Conservation (phyloP, 2,329 filamentous ascomycete species). For the Diplodia corticola region DNA sequence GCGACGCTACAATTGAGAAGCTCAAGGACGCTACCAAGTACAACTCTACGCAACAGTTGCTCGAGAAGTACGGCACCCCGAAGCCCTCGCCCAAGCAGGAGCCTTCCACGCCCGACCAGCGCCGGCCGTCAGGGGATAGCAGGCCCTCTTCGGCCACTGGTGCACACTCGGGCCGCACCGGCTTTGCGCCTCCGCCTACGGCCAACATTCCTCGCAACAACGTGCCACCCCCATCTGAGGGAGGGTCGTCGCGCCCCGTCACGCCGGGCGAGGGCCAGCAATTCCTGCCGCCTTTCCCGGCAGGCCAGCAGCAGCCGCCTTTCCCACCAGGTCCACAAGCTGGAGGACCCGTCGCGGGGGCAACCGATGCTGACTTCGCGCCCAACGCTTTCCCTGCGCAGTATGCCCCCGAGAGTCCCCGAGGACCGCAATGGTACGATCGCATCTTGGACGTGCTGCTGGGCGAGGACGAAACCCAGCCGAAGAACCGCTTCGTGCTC, state of each 20-base stretch:
- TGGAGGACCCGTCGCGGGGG: not conserved
- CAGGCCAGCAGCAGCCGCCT: constrained; percentile 25
- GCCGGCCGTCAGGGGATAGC: constrained; percentile 30
- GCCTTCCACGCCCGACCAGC: constrained; percentile 33
- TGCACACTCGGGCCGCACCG: constrained; percentile 44
- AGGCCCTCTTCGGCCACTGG: constrained; percentile 11
- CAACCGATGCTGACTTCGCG: constrained; percentile 64
- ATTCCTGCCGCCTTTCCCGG: constrained; percentile 23
- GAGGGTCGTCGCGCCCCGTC: constrained; percentile 32
- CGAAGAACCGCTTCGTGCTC: constrained; percentile 86
- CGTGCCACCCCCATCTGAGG: constrained; percentile 26
- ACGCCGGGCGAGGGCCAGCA: constrained; percentile 28
- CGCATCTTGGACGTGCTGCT: constrained; percentile 87
- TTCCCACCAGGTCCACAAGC: not conserved
- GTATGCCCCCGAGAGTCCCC: constrained; percentile 34
- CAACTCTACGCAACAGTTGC: constrained; percentile 86
- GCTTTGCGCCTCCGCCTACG: constrained; percentile 61
- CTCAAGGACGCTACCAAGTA: constrained; percentile 95
- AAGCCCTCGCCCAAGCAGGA: constrained; percentile 44
- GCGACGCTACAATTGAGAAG: constrained; percentile 85
- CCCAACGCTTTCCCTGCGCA: constrained; percentile 67
- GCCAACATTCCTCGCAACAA: constrained; percentile 58
- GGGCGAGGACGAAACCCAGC: constrained; percentile 89
- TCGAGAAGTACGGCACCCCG: constrained; percentile 86
- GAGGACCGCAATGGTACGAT: constrained; percentile 83